Base-by-base conservation (phyloP, 2,329 filamentous ascomycete genomes). In the Cercospora zeae-maydis region DNA sequence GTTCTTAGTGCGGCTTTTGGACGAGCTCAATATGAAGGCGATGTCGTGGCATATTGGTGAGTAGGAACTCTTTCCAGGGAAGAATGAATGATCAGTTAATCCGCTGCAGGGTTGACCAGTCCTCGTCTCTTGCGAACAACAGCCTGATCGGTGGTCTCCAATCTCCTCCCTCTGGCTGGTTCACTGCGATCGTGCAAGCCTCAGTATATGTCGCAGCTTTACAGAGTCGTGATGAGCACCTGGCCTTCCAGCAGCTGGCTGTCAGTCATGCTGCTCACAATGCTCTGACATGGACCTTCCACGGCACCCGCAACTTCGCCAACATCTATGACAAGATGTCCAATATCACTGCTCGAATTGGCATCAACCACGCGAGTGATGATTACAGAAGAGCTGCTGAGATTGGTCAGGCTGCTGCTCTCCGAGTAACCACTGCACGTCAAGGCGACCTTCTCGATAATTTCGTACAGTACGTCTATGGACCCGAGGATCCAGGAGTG, bases 221-320 rank as follows among this genome's bases (percentile, higher is more conserved):
- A 11, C 51, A 72, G 19, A 65, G 63, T 51, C 55, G 66, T 8
- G 59, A 66, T 24, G 65, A 69, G 34, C 58, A 66, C 11, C 64
- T 72, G 2, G 70, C 68, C 11, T 73, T 71, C 59, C 71, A 72
- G 59, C 71, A 73, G 39, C 62, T 73, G 8, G 71, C 71, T 34
- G 71, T 73, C 24, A 72, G 71, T 14, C 67, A 73, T 52, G 71
- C 71, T 3, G 72, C 72, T 11, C 72, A 74, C 39, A 68, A 74
- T 45, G 59, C 65, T 53, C 67, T 74, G 7, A 63, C 67, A 4
- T 73, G 70, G 70, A 66, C 63, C 1, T 73, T 72, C 36, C 72
- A 74, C 36, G 71, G 72, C 30, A 72, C 70, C 7, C 66, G 71
- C 14, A 64, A 67, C 37, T 74, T 71, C 51, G 68, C 66, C 4